These are phyloP conservation scores for Aquilaria agallochum DNA, from an alignment of 441 rosid genomes.

Conservation along the genomic window DNA sequence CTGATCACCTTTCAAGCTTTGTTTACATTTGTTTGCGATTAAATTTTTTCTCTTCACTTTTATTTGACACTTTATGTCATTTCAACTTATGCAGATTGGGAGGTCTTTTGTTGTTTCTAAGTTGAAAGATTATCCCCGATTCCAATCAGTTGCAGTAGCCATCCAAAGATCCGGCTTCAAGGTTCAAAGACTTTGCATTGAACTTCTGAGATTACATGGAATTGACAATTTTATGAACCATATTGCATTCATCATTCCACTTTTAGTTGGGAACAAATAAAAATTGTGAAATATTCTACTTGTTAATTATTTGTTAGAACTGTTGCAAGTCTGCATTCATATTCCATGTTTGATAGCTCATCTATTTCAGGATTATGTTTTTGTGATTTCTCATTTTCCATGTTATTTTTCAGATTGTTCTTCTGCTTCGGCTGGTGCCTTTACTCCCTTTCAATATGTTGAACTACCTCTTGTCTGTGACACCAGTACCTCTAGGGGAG, in stretches of 20 bases:
- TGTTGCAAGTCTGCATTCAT: too few relatives aligned
- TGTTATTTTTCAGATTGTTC: constrained; percentile 32
- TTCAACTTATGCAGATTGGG: constrained; percentile 57
- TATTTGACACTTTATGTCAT: background rate
- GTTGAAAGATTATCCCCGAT: constrained; percentile 91
- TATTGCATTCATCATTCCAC: too few relatives aligned
- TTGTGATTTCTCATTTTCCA: constrained; percentile 2
- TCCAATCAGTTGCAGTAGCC: constrained; percentile 84
- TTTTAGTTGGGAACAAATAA: too few relatives aligned
- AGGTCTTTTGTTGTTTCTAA: constrained; percentile 77
- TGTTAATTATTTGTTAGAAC: too few relatives aligned
- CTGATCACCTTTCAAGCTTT: background rate
- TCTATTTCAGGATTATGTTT: background rate
- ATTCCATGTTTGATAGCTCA: too few relatives aligned
- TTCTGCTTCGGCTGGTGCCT: constrained; percentile 93
- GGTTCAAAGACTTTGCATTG: constrained; percentile 36
- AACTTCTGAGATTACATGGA: constrained; percentile 7
- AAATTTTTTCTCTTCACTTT: background rate
- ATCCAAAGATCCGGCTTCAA: constrained; percentile 84
- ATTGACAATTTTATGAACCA: background rate
- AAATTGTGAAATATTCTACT: too few relatives aligned
- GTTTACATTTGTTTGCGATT: constrained; percentile 4
- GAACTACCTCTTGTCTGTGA: constrained; percentile 89
- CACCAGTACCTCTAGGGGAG: constrained; percentile 58
- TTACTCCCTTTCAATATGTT: constrained; percentile 86